Percentiles rank a stretch among this genome's conserved stretches.
Conservation (phyloP, 2,329 filamentous ascomycete species). For the Fusarium keratoplasticum region DNA sequence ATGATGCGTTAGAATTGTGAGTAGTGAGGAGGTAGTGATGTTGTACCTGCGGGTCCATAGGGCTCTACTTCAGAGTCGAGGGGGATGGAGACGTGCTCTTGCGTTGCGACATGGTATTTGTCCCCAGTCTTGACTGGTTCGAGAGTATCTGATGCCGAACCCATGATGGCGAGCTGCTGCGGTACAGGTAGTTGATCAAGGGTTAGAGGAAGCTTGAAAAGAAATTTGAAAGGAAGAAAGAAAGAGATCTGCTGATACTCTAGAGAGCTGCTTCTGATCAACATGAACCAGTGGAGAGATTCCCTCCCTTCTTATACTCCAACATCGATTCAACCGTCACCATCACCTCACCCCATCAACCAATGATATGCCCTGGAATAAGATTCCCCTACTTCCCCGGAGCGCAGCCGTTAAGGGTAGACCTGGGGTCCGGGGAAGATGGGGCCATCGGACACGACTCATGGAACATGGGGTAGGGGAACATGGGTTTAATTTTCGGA, state of each 20-base stretch:
- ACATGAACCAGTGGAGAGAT: neutral
- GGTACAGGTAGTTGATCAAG: neutral
- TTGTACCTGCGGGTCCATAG: neutral
- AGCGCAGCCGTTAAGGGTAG: neutral
- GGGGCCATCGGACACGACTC: conserved; percentile 1
- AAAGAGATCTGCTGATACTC: neutral
- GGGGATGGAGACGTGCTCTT: neutral
- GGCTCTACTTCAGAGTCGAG: neutral
- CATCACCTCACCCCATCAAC: neutral
- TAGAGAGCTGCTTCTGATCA: neutral
- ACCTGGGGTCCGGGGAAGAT: conserved; percentile 14
- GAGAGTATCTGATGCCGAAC: neutral
- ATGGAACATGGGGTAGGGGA: neutral
- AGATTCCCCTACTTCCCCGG: neutral
- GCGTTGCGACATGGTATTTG: neutral
- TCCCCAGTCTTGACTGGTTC: neutral
- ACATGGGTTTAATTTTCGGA: neutral
- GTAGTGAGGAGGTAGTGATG: no score
- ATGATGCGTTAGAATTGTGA: neutral
- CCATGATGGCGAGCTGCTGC: neutral
- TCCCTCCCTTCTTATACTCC: conserved; percentile 1
- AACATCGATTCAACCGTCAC: neutral
- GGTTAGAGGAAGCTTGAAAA: neutral
- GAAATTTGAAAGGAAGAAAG: neutral
- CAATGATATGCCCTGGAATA: neutral